Conservation (phyloP, 257 asterid genomes). For the Nicotiana knightiana region DNA sequence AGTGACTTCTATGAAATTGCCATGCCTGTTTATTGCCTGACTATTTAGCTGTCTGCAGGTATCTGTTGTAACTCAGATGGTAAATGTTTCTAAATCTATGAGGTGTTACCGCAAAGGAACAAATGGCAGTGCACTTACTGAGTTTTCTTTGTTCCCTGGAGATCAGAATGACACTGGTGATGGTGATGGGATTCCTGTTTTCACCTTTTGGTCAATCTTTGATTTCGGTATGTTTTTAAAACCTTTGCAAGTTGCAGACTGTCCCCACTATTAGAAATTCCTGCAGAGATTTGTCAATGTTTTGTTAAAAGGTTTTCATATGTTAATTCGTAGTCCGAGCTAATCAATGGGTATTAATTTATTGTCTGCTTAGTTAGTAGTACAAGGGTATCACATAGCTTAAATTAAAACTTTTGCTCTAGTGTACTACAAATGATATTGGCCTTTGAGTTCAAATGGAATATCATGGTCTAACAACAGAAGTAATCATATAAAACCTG, state of each 20-base stretch:
- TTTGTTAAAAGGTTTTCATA: neutral
- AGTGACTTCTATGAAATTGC: neutral
- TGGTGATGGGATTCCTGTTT: conserved; percentile 68
- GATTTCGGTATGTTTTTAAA: conserved; percentile 43
- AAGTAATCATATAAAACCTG: neutral
- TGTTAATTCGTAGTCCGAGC: no score
- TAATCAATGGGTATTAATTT: neutral
- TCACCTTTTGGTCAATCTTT: conserved; percentile 52
- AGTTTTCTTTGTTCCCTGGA: conserved; percentile 49
- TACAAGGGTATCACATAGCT: neutral
- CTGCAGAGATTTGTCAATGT: neutral
- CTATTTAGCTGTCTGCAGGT: conserved; percentile 33
- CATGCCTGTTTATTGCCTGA: neutral
- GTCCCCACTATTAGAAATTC: neutral
- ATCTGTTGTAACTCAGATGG: conserved; percentile 46
- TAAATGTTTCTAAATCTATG: conserved; percentile 51
- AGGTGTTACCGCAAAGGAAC: conserved; percentile 54
- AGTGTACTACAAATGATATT: neutral
- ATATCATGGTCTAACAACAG: neutral
- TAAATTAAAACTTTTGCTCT: neutral
- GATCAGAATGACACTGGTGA: conserved; percentile 52
- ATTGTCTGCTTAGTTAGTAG: neutral
- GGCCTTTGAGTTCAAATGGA: no score
- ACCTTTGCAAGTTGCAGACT: neutral
- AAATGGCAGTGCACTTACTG: conserved; percentile 47